Base-by-base conservation (phyloP, 345 rosid genomes). In the Eucalyptus regnans region DNA sequence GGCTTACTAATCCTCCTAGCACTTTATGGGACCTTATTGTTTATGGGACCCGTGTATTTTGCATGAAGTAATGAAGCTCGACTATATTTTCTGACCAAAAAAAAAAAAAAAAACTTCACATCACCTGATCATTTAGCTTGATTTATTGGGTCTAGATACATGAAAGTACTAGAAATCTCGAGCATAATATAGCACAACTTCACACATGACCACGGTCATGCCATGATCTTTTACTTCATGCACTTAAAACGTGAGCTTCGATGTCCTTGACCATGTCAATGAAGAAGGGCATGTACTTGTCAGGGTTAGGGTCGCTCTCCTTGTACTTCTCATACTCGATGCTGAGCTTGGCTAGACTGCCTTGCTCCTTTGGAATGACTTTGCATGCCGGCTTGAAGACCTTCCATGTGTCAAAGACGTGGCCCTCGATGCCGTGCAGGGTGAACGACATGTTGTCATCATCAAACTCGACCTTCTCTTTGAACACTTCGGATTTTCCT, bases 391-490 rank as follows among this genome's bases (percentile, higher is more conserved):
- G 12, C 41, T 62, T 89, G 87, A 86, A 93, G 37, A 71, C 88
- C 85, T 91, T 93, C 87, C 88, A 92, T 3, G n/a, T 3, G 83
- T 91, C 83, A 87, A 93, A 87, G 7, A 90, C 62, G 58, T 93
- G 89, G 15, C 94, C 94, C 71, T 91, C 93, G 60, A 90, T 37
- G 2, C 91, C 93, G 7, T 37, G 68, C 2, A 91, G 80, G 44
- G 83, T 88, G 44, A 93, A 87, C 20, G 66, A 33, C 89, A 52
- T 84, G 51, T 87, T 90, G 6, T 54, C 89, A 6, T 90, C 93
- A 20, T 92, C 92, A 2, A 88, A 18, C 58, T 79, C 90, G 16
- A 91, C 58, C 52, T 22, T 91, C 87, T 91, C 92, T 27, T 93
- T 93, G 17, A 90, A 87, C 8, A 50, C 66, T 58, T 87, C 93